Base-by-base conservation (phyloP, 331 rosid genomes). In the Telfairia occidentalis region DNA sequence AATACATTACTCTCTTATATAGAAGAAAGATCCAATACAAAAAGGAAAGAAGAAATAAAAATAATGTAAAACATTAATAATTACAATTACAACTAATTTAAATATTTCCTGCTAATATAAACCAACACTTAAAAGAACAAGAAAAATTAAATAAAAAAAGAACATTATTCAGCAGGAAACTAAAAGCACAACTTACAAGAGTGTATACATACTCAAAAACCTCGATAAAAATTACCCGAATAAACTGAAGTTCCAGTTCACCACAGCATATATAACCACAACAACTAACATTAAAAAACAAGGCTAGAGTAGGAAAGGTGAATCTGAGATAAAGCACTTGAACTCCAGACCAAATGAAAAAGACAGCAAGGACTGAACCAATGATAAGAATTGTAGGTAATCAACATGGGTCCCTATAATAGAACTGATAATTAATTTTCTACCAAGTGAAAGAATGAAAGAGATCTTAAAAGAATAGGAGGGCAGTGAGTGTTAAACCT, bases 401-500 rank as follows among this genome's bases (percentile, higher is more conserved):
- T 15, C 71, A 38, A 65, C 32, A 18, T 63, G 46, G 72, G 28
- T 19, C 50, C 32, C 2, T 40, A 40, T 4, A 40, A 11, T 11
- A 66, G 9, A 38, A 66, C 10, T 40, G 52, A 42, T 23, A 38
- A 66, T 9, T 42, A 67, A 23, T 9, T 26, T 40, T 50, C 77
- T 73, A 49, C 57, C 21, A 52, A 73, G 19, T 26, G n/a, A n/a
- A 65, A 37, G n/a, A 38, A 30, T 49, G 49, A 52, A 72, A 74
- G 24, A 58, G 32, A 46, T 23, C 40, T 37, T 64, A 54, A 34
- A 19, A n/a, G 55, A 12, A 76, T 73, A 71, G 5, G 54, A 54
- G 32, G 70, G 79, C n/a, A 78, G 73, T 29, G 59, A 84, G 81
- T 86, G 71, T 45, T 81, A 75, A 74, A 95, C 98, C 97, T 95